Base-by-base conservation (phyloP, 306 rosid genomes). In the Bauhinia variegata region DNA sequence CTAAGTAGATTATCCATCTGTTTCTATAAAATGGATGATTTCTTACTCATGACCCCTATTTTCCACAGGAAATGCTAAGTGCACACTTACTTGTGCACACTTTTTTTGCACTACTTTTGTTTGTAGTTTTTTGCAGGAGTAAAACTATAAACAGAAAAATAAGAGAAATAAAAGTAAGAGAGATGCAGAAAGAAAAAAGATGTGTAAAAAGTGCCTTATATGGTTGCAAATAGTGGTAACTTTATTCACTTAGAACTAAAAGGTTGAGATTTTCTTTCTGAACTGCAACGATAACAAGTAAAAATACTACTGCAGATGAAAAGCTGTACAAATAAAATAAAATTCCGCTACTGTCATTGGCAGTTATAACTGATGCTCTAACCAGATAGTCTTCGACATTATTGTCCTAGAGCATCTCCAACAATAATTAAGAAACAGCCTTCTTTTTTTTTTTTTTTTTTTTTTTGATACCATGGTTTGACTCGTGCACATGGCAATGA, bases 1-100 rank as follows among this genome's bases (percentile, higher is more conserved):
- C 37, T 71, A 52, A 64, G 30, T 77, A 58, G 38, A 37, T 18
- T 30, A 11, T 65, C 44, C 59, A 51, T 71, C 69, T 52, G 48
- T 71, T 77, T 60, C 58, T 48, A 57, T 39, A 57, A 34, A 42
- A 0, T 15, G 39, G 31, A 65, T 34, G 18, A 11, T 63, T 47
- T 76, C 56, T 63, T 18, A 15, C 63, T 53, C 11, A 17, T 48
- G 23, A 63, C 50, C 67, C 54, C 53, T 28, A 14, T 47, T 63
- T 50, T 63, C 70, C 52, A 12, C 44, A n/a, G n/a, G n/a, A n/a
- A n/a, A n/a, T n/a, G n/a, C n/a, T n/a, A n/a, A n/a, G n/a, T n/a
- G n/a, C n/a, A n/a, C n/a, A n/a, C n/a, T n/a, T n/a, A n/a, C n/a
- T n/a, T n/a, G n/a, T n/a, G n/a, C n/a, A n/a, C n/a, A n/a, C n/a